These are phyloP conservation scores for Sporopachydermia lactativora DNA, from an alignment of 805 yeast species.

Conservation along the genomic window DNA sequence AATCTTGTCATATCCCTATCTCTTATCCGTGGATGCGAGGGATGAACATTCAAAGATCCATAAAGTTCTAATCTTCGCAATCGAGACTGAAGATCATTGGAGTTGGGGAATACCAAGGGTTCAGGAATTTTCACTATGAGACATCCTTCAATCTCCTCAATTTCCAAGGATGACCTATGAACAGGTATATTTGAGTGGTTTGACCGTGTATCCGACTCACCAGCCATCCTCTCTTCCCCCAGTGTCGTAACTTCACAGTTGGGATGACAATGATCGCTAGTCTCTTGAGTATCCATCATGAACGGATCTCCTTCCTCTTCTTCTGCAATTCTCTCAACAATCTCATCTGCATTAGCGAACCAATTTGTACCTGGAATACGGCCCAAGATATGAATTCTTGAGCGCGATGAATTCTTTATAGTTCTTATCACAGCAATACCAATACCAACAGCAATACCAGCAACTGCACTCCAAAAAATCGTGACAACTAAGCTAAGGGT, in stretches of 20 bases:
- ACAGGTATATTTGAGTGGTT: constrained; percentile 2
- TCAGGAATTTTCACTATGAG: constrained; percentile 23
- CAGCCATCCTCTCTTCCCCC: constrained; percentile 6
- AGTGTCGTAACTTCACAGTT: constrained; percentile 7
- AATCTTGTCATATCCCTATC: constrained; percentile 13
- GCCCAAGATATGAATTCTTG: constrained; percentile 31
- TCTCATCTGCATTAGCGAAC: constrained; percentile 2
- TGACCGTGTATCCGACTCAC: constrained; percentile 3
- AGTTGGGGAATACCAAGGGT: constrained; percentile 23
- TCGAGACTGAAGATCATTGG: constrained; percentile 19
- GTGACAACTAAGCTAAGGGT: constrained; percentile 10
- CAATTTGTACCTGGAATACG: constrained; percentile 16
- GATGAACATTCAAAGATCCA: constrained; percentile 22
- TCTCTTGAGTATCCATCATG: neutral
- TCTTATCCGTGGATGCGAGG: constrained; percentile 21
- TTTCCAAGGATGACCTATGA: constrained; percentile 3
- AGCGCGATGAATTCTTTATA: constrained; percentile 26
- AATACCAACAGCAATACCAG: constrained; percentile 25
- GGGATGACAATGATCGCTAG: neutral
- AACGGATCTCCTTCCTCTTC: too few relatives aligned
- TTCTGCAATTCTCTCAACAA: neutral
- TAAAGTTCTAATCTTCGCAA: constrained; percentile 20
- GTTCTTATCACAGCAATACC: constrained; percentile 22
- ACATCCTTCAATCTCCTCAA: constrained; percentile 7
- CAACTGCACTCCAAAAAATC: constrained; percentile 23